Conservation (phyloP, 192 early-diverging fungal species). For the Coemansia sp. region DNA sequence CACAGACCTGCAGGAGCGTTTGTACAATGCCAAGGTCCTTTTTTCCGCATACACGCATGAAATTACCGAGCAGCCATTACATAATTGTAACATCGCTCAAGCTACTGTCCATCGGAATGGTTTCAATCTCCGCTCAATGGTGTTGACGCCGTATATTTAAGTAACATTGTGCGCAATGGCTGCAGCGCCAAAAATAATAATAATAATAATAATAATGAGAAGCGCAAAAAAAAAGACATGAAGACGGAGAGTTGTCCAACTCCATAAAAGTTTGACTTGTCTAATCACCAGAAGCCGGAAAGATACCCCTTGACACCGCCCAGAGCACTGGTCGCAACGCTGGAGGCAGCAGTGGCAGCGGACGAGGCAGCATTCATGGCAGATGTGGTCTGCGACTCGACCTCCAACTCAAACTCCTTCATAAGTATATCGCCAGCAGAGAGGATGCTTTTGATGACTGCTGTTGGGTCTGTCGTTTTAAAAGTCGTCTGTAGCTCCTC, state of each 20-base stretch:
- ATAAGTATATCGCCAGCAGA: slow-evolving; percentile 27
- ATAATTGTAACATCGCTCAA: background rate
- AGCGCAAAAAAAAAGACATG: background rate
- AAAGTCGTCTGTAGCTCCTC: slow-evolving; percentile 40
- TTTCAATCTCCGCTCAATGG: background rate
- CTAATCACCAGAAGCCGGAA: slow-evolving; percentile 49
- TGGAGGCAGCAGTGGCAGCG: slow-evolving; percentile 43
- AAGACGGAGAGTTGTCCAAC: background rate
- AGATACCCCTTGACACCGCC: slow-evolving; percentile 37
- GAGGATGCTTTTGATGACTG: slow-evolving; percentile 47
- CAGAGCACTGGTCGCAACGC: slow-evolving; percentile 34
- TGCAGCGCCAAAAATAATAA: background rate
- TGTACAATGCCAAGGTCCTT: background rate
- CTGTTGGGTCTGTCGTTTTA: slow-evolving; percentile 33
- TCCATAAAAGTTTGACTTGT: no score
- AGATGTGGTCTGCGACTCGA: slow-evolving; percentile 42
- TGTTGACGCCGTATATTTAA: background rate
- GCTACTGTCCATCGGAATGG: background rate
- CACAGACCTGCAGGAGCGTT: background rate
- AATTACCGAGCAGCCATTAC: background rate
- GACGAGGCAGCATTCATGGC: slow-evolving; percentile 32
- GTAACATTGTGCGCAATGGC: background rate
- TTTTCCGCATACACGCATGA: background rate
- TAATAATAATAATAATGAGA: background rate
- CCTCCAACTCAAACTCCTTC: slow-evolving; percentile 44